Evolutionary conservation across 768 basidiomycete species (phyloP).

Genomic region (Kwoniella europaea): DNA sequence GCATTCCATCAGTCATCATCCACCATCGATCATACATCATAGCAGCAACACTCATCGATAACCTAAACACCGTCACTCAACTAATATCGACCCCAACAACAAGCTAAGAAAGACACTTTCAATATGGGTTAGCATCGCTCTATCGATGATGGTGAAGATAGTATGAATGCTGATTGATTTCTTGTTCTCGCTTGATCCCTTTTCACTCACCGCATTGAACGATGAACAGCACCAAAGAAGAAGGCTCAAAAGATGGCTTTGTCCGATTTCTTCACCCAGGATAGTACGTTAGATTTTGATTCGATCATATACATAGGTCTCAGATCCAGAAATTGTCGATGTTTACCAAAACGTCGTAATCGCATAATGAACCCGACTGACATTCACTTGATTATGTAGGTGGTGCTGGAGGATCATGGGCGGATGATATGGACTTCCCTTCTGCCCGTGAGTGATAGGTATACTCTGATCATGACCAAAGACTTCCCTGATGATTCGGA

Average conservation of each 20-base stretch:
- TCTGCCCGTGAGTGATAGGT: constrained; percentile 76
- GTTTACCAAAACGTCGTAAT: not conserved
- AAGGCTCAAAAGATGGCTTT: constrained; percentile 84
- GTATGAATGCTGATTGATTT: not conserved
- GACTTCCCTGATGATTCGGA: constrained; percentile 6
- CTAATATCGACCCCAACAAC: not conserved
- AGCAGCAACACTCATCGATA: not conserved
- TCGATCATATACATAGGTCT: too few species aligned
- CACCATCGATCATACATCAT: not conserved
- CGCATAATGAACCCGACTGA: not conserved
- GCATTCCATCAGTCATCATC: not conserved
- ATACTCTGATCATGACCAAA: not conserved
- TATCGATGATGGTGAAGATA: not conserved
- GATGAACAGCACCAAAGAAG: constrained; percentile 77
- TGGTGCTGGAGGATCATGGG: constrained; percentile 90
- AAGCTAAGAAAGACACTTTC: not conserved
- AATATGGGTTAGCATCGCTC: constrained; percentile 12
- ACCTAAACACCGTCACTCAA: not conserved
- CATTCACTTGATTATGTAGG: not conserved
- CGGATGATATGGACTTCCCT: constrained; percentile 98
- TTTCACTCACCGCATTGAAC: not conserved
- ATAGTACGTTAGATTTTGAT: constrained; percentile 63
- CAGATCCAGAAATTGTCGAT: too few species aligned
- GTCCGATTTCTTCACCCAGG: constrained; percentile 88
- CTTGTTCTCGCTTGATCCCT: not conserved